Base-by-base conservation (phyloP, 2,329 filamentous ascomycete species). In the Colletotrichum salicis region DNA sequence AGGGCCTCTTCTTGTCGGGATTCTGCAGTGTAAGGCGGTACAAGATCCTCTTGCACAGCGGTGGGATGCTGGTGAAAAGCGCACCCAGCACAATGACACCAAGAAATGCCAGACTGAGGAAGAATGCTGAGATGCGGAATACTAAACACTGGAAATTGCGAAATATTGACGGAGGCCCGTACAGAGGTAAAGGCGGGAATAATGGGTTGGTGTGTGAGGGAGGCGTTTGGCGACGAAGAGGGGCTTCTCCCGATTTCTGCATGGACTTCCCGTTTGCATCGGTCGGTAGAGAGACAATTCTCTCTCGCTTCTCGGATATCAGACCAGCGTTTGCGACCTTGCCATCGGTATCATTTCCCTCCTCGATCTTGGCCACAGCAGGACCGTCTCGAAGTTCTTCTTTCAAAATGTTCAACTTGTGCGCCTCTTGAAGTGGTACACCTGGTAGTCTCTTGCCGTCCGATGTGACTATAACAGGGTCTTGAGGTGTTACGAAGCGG, bases 131-230 rank as follows among this genome's bases (percentile, higher is more conserved):
- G 1, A 88, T 74, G 11, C 91, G 88, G 72, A 96, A 93, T 19
- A 87, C 83, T 35, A 86, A 80, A 78, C 90, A 93, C 75, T 95
- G 92, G 1, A 94, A 37, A 37, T 89, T 86, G 59, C 91, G 87
- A n/a, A 92, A 70, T 0, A 88, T 63, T 0, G 92, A 91, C 0
- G 94, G 91, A 0, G 94, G 92, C 0, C 93, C 93, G 76, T 97
- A 97, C 1, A 94, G 84, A 0, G 95, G 95, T 10, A 97, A 81
- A 2, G 94, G 93, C 6, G 95, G 95, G 75, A 98, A 98, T 5
- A 97, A 84, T 3, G 94, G 93, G 75, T 95, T 92, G 2, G 93
- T 95, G 74, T 90, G 88, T 8, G 91, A 91, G 1, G 91, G 90
- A 0, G 92, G 91, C 82, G 86, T 87, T 15, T 86, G 78, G 70